These are phyloP conservation scores for Albifimbria verrucaria DNA, from an alignment of 2,329 filamentous ascomycete species.

Conservation along the genomic window DNA sequence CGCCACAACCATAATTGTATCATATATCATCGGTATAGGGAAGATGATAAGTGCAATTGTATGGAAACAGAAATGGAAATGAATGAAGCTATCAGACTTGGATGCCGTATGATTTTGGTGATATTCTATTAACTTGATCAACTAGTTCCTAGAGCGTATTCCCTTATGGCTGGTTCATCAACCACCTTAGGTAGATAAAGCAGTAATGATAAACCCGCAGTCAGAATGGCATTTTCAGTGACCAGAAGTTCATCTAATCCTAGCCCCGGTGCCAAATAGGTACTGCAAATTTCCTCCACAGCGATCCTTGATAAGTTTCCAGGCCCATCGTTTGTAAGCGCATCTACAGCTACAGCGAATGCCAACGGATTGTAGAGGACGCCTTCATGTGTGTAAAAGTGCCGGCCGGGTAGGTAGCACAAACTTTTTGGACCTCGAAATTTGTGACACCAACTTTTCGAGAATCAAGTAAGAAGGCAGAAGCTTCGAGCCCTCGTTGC, in stretches of 20 bases:
- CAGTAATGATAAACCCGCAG: not conserved
- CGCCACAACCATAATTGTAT: no score
- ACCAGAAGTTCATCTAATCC: conserved; percentile 4
- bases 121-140: no score
- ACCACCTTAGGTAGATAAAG: conserved; percentile 3
- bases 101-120: no score
- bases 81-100: no score
- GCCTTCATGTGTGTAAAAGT: conserved; percentile 47
- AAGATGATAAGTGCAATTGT: no score
- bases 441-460: conserved; percentile 45
- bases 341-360: conserved; percentile 41
- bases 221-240: conserved; percentile 7
- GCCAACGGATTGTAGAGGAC: conserved; percentile 26
- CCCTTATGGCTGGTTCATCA: conserved; percentile 3
- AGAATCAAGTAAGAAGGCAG: conserved; percentile 39
- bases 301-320: conserved; percentile 2
- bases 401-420: conserved; percentile 35
- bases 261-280: conserved; percentile 4
- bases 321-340: conserved; percentile 4
- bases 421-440: conserved; percentile 44
- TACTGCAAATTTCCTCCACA: conserved; percentile 1
- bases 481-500: conserved; percentile 41
- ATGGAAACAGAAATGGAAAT: no score
- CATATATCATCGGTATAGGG: no score
- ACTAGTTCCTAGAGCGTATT: conserved; percentile 3